Evolutionary conservation across 2,329 filamentous ascomycete species (phyloP).

Genomic region (Aureobasidium sp.): DNA sequence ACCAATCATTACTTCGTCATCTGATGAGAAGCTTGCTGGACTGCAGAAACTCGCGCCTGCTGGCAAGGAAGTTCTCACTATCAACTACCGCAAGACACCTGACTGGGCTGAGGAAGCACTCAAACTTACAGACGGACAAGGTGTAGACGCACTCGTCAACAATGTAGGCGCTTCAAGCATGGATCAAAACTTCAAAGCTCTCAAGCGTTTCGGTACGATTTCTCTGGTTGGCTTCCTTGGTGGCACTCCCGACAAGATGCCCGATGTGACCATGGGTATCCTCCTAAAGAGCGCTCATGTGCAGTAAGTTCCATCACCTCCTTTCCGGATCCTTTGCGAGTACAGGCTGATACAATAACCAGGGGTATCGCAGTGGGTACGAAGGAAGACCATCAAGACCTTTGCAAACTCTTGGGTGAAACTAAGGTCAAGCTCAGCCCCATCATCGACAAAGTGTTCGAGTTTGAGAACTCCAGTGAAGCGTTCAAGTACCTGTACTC

Average conservation of each 20-base stretch:
- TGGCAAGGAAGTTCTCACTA: conserved; percentile 19
- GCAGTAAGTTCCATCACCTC: conserved; percentile 16
- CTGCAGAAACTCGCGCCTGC: conserved; percentile 15
- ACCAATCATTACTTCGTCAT: conserved; percentile 27
- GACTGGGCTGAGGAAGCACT: conserved; percentile 17
- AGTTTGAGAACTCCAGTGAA: conserved; percentile 33
- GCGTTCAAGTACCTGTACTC: conserved; percentile 34
- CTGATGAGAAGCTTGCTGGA: conserved; percentile 16
- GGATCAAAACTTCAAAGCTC: conserved; percentile 26
- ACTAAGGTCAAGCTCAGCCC: conserved; percentile 23
- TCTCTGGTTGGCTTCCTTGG: conserved; percentile 37
- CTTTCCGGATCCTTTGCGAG: neutral
- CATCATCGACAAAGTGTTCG: conserved; percentile 30
- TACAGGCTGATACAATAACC: neutral
- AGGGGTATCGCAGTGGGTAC: conserved; percentile 35
- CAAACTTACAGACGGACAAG: conserved; percentile 9
- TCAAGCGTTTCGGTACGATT: conserved; percentile 32
- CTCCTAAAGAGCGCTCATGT: conserved; percentile 31
- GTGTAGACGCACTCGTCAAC: conserved; percentile 19
- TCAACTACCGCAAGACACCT: conserved; percentile 14
- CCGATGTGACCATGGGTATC: conserved; percentile 28
- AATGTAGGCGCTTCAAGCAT: conserved; percentile 20
- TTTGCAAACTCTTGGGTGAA: conserved; percentile 28
- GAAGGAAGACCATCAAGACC: conserved; percentile 32
- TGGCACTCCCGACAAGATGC: conserved; percentile 22